These are phyloP conservation scores for Bremia lactucae DNA, from an alignment of 352 stramenopile genomes.

Conservation along the genomic window DNA sequence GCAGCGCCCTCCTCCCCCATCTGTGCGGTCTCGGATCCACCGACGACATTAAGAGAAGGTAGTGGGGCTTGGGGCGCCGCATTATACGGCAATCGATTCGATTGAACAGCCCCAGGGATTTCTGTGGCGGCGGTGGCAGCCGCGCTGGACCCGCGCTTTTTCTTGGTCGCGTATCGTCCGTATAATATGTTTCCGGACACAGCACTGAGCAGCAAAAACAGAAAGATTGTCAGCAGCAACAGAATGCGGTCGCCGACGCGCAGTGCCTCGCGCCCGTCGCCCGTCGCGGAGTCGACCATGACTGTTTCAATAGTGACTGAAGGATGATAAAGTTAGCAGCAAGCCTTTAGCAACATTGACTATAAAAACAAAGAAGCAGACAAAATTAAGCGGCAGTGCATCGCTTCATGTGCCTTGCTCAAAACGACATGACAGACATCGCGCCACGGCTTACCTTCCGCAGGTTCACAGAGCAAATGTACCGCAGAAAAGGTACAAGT, in stretches of 20 bases:
- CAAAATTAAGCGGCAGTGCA: neutral
- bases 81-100: constrained; percentile 14
- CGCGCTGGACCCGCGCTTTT: constrained; percentile 10
- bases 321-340: neutral
- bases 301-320: constrained; percentile 1
- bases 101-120: constrained; percentile 5
- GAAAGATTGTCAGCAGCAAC: constrained; percentile 39
- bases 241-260: constrained; percentile 34
- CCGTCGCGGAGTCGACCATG: constrained; percentile 6
- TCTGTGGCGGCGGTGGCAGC: constrained; percentile 5
- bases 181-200: constrained; percentile 49
- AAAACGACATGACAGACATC: too few relatives aligned
- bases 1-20: constrained; percentile 44
- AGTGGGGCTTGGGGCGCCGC: constrained; percentile 5
- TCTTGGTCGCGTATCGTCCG: constrained; percentile 26
- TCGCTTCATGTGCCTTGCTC: neutral
- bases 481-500: neutral
- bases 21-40: constrained; percentile 26
- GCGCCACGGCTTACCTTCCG: too few relatives aligned
- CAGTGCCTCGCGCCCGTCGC: constrained; percentile 24
- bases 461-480: neutral
- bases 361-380: constrained; percentile 2
- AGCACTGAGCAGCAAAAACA: constrained; percentile 49
- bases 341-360: too few relatives aligned
- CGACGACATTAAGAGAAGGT: constrained; percentile 21